Base-by-base conservation (phyloP, 768 basidiomycete species). In the Hygrocybe coccinea region DNA sequence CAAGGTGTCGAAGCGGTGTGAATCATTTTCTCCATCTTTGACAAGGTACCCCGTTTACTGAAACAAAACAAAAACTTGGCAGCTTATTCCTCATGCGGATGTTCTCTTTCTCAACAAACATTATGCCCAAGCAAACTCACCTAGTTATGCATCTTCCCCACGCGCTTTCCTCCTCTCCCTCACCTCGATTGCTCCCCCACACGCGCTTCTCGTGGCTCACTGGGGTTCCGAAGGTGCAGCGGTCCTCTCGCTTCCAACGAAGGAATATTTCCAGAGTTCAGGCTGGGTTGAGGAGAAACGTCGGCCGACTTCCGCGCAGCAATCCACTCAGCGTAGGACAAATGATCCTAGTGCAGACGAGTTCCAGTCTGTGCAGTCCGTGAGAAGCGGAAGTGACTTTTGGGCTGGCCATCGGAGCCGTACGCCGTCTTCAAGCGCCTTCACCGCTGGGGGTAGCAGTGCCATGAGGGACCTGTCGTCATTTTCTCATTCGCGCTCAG, bases 231-330 rank as follows among this genome's bases (percentile, higher is more conserved):
- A 89, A 47, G 90, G 90, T 10, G 87, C 86, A 1, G 91, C 90
- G 0, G 84, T 89, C 3, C 78, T 92, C 52, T 89, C 87, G 14
- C 69, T 92, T 6, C 91, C 90, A 0, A 91, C 90, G 0, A 80
- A 80, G 60, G 91, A 93, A 62, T 93, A 92, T 68, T 89, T 91
- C 65, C 91, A 93, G 60, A 85, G 84, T 60, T 89, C 88, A 0
- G 84, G 86, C 1, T 92, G 90, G 89, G 81, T 86, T 2, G 84
- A 84, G 56, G 79, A 81, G 34, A 70, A 63, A 33, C 70, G 65
- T 17, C 61, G 65, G 5, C 55, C 71, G 1, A 47, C 62, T 68
- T 34, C 51, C 53, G 49, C 37, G 54, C 67, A 22, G 55, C 64
- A 41, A 62, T 14, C 52, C 33, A 12, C 17, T 44, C 39, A 46